These are phyloP conservation scores for Trapa bicornis DNA, from an alignment of 345 rosid species.

Conservation along the genomic window DNA sequence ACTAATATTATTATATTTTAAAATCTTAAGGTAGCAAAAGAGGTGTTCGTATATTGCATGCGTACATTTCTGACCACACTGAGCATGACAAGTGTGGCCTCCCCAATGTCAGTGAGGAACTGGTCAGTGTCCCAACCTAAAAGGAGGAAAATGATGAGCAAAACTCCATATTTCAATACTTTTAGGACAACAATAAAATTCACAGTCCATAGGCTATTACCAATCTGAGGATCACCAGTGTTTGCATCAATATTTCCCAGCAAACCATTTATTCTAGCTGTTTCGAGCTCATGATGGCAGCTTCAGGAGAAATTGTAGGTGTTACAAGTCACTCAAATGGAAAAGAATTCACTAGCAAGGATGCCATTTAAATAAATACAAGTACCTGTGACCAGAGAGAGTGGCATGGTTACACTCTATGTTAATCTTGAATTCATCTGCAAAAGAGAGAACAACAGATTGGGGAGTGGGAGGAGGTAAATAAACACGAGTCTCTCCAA, in stretches of 20 bases:
- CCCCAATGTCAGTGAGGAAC: slow-evolving; percentile 69
- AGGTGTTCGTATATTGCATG: neutral
- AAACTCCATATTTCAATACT: neutral
- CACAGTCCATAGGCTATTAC: slow-evolving; percentile 16
- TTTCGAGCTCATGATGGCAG: slow-evolving; percentile 91
- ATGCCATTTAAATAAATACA: neutral
- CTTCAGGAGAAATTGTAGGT: slow-evolving; percentile 15
- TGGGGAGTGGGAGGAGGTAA: neutral
- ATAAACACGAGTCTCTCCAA: neutral
- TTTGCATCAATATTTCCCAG: slow-evolving; percentile 92
- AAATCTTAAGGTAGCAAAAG: neutral
- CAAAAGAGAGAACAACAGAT: neutral
- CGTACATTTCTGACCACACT: slow-evolving; percentile 78
- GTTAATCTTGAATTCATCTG: slow-evolving; percentile 75
- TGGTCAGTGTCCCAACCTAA: slow-evolving; percentile 98
- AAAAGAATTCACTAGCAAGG: neutral
- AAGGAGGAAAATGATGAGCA: neutral
- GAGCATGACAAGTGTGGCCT: slow-evolving; percentile 84
- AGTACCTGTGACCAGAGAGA: slow-evolving; percentile 77
- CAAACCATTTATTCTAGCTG: slow-evolving; percentile 75
- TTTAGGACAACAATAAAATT: neutral
- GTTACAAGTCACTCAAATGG: neutral
- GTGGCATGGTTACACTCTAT: slow-evolving; percentile 96
- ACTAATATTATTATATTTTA: neutral
- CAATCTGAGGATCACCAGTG: slow-evolving; percentile 89